Evolutionary conservation across 148 eudicot genomes (phyloP).

Genomic region (Euryodendron excelsum): DNA sequence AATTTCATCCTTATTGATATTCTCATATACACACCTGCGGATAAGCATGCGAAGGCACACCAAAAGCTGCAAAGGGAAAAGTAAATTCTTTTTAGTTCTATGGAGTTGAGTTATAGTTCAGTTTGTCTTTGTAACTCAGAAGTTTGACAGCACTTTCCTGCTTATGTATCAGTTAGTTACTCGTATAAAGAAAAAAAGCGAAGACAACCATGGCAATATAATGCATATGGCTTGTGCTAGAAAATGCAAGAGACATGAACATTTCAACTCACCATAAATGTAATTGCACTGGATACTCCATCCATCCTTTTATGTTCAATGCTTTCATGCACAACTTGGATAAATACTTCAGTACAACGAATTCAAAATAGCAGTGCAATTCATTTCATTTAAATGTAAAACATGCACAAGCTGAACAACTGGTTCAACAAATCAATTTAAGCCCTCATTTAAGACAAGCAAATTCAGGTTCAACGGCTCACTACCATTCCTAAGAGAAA

Average conservation of each 20-base stretch:
- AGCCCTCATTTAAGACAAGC: background rate
- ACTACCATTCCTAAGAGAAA: background rate
- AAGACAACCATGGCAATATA: background rate
- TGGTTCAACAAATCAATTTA: background rate
- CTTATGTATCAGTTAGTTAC: background rate
- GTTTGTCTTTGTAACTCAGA: background rate
- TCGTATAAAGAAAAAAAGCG: background rate
- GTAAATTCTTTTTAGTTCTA: background rate
- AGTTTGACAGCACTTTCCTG: background rate
- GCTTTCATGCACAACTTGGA: background rate
- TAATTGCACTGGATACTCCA: background rate
- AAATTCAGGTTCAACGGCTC: background rate
- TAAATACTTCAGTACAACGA: background rate
- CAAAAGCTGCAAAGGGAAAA: conserved; percentile 36
- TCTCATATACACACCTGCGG: conserved; percentile 43
- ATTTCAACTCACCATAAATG: background rate
- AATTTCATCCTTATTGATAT: conserved; percentile 39
- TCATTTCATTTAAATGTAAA: background rate
- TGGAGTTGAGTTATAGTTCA: background rate
- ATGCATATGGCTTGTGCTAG: background rate
- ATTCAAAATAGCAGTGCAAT: background rate
- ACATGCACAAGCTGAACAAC: background rate
- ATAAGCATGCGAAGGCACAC: conserved; percentile 52
- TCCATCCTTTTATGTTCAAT: background rate
- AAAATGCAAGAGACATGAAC: background rate